Conservation (phyloP, 495 filamentous ascomycete species). For the Rhypophila decipiens region DNA sequence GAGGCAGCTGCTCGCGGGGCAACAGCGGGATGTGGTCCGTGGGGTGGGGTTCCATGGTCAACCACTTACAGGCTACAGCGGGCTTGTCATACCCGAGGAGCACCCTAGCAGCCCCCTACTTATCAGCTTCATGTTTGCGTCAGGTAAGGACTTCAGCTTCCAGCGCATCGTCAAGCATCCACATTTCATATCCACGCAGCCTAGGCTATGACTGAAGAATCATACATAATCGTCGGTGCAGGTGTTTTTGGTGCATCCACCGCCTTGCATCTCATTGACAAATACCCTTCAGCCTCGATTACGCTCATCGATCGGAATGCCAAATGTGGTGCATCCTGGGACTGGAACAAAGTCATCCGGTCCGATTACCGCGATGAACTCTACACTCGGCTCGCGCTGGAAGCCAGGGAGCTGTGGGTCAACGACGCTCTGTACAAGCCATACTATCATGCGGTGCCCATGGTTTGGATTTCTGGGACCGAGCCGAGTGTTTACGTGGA, state of each 20-base stretch:
- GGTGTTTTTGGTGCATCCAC: slow-evolving; percentile 64
- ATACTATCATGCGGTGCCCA: slow-evolving; percentile 53
- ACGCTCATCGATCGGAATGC: slow-evolving; percentile 53
- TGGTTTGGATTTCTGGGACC: slow-evolving; percentile 40
- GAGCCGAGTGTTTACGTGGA: slow-evolving; percentile 35
- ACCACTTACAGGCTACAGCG: too few relatives aligned
- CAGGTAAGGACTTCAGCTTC: too few relatives aligned
- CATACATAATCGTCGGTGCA: slow-evolving; percentile 55
- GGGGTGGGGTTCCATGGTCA: too few relatives aligned
- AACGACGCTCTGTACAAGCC: slow-evolving; percentile 45
- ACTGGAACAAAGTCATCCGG: slow-evolving; percentile 64
- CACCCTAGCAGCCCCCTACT: too few relatives aligned
- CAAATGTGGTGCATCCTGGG: slow-evolving; percentile 53
- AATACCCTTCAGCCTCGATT: slow-evolving; percentile 44
- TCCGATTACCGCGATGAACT: slow-evolving; percentile 55
- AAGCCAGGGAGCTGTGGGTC: slow-evolving; percentile 50
- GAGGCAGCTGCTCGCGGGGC: too few relatives aligned
- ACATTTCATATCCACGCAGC: too few relatives aligned
- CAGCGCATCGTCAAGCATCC: too few relatives aligned
- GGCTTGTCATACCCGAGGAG: too few relatives aligned
- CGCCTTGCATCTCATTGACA: slow-evolving; percentile 51
- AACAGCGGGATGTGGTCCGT: too few relatives aligned
- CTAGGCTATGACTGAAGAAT: too few relatives aligned
- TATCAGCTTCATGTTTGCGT: too few relatives aligned
- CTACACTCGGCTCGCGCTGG: slow-evolving; percentile 52